Conservation (phyloP, 2,329 filamentous ascomycete species). For the Leptographium radiaticola region DNA sequence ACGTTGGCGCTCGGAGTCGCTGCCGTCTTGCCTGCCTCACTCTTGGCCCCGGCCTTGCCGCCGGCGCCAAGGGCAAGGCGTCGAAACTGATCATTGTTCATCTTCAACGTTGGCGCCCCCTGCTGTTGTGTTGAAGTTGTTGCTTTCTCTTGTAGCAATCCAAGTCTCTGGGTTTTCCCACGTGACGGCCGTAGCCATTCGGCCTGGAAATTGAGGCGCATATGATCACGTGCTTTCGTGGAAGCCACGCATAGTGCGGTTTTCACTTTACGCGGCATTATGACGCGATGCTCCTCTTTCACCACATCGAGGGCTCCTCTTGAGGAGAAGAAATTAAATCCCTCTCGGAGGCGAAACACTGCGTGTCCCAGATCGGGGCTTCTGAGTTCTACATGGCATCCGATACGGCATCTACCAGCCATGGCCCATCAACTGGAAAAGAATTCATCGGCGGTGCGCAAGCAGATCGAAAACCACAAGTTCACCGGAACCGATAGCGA, state of each 20-base stretch:
- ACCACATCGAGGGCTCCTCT: not conserved
- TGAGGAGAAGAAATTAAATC: not conserved
- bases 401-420: not conserved
- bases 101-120: constrained; percentile 22
- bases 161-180: too few species aligned
- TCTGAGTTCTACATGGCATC: too few species aligned
- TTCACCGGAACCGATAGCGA: constrained; percentile 78
- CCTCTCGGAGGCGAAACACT: too few species aligned
- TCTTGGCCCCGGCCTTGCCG: constrained; percentile 3
- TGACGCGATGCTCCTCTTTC: constrained; percentile 1
- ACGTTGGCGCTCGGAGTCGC: constrained; percentile 24
- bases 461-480: constrained; percentile 49
- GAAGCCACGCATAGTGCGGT: not conserved
- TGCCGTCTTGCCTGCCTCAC: constrained; percentile 31
- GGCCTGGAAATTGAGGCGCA: too few species aligned
- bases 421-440: constrained; percentile 52
- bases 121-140: too few species aligned
- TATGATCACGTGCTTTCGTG: constrained; percentile 11
- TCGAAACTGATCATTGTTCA: constrained; percentile 96
- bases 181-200: too few species aligned
- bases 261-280: constrained; percentile 8
- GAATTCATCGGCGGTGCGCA: constrained; percentile 48
- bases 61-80: constrained; percentile 48
- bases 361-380: too few species aligned
- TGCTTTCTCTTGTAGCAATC: too few species aligned